phyloP scores from a whole-genome alignment of 2,329 filamentous ascomycete species.

The Escovopsis sp. region DNA sequence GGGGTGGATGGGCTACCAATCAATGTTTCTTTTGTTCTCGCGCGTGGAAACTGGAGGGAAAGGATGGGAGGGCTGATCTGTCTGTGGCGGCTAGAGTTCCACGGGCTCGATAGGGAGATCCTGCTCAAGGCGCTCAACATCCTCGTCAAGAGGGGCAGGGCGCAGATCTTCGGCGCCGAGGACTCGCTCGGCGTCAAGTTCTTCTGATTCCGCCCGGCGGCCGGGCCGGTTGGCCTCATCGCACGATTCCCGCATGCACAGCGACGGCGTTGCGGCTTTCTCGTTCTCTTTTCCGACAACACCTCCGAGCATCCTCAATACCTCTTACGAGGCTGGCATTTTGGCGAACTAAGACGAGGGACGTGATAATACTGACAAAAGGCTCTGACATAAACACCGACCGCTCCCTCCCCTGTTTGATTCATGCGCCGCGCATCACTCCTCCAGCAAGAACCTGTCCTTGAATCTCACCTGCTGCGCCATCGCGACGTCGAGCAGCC shows the following conservation, averaged over 20 bases:
- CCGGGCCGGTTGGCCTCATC: background rate
- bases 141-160: conserved; percentile 79
- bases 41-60: no score
- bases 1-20: background rate
- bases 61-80: no score
- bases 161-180: conserved; percentile 82
- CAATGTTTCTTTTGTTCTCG: no score
- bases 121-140: conserved; percentile 66
- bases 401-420: background rate
- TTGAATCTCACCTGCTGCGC: conserved; percentile 62
- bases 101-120: conserved; percentile 74
- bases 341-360: no score
- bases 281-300: background rate
- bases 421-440: no score
- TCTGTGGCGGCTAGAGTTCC: conserved; percentile 45
- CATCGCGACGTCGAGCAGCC: conserved; percentile 84
- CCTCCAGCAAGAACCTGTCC: conserved; percentile 40
- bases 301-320: background rate
- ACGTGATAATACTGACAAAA: background rate
- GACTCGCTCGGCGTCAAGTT: conserved; percentile 92
- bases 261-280: background rate
- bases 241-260: background rate
- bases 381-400: background rate
- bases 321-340: background rate
- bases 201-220: conserved; percentile 43